phyloP scores from a whole-genome alignment of 225 moss, liverwort and hornwort species.

The Marchantia polymorpha region DNA sequence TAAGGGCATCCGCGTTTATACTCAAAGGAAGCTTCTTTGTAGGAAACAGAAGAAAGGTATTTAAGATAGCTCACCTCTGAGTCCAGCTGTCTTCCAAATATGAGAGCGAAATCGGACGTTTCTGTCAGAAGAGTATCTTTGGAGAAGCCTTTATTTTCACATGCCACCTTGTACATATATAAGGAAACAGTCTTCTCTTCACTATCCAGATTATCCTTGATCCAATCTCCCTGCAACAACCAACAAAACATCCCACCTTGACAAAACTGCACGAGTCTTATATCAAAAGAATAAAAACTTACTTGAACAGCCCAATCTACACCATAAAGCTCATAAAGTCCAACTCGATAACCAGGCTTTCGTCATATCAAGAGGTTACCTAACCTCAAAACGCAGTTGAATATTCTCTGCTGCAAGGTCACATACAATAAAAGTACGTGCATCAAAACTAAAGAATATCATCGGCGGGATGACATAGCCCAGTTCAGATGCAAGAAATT shows the following conservation, averaged over 20 bases:
- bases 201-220: slow-evolving; percentile 60
- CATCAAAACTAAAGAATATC: slow-evolving; percentile 35
- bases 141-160: slow-evolving; percentile 82
- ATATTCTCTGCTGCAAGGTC: slow-evolving; percentile 43
- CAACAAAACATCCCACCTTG: slow-evolving; percentile 3
- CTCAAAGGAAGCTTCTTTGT: not conserved
- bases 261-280: not conserved
- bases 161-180: slow-evolving; percentile 88
- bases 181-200: slow-evolving; percentile 62
- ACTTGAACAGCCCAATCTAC: not conserved
- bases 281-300: not conserved
- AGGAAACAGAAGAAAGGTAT: not conserved
- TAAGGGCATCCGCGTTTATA: not conserved
- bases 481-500: slow-evolving; percentile 41
- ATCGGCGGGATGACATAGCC: slow-evolving; percentile 22
- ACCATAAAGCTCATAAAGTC: slow-evolving; percentile 9
- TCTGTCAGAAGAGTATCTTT: slow-evolving; percentile 84
- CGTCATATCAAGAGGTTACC: slow-evolving; percentile 6
- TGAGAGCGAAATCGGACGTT: slow-evolving; percentile 86
- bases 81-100: slow-evolving; percentile 84
- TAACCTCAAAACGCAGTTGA: slow-evolving; percentile 38
- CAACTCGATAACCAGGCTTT: slow-evolving; percentile 1
- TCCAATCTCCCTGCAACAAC: slow-evolving; percentile 83
- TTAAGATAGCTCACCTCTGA: slow-evolving; percentile 54
- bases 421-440: slow-evolving; percentile 46